phyloP scores from a whole-genome alignment of 306 rosid species.

The Pyrus betulifolia region DNA sequence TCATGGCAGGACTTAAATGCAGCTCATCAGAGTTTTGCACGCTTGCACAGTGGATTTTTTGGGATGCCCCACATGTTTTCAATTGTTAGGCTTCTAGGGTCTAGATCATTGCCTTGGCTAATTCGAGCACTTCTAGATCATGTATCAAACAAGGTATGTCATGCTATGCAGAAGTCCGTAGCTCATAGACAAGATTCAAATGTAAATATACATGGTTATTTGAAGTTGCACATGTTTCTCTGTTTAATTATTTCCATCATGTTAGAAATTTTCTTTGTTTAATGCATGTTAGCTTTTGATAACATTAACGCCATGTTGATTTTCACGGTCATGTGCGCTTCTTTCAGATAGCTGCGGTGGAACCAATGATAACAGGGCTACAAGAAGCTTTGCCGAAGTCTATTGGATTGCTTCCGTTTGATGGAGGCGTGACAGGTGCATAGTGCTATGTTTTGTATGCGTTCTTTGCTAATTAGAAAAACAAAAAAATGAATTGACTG shows the following conservation, averaged over 20 bases:
- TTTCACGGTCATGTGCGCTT: conserved; percentile 11
- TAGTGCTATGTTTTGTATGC: neutral
- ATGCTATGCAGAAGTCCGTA: conserved; percentile 1
- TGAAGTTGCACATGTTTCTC: neutral
- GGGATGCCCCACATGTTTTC: conserved; percentile 93
- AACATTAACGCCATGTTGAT: neutral
- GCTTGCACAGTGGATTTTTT: conserved; percentile 93
- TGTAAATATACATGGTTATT: neutral
- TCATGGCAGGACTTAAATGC: conserved; percentile 69
- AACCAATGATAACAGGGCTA: conserved; percentile 83
- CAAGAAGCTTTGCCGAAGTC: conserved; percentile 95
- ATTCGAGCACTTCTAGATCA: conserved; percentile 94
- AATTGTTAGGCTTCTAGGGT: conserved; percentile 72
- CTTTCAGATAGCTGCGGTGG: conserved; percentile 73
- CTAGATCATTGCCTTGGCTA: conserved; percentile 97
- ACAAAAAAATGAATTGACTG: neutral
- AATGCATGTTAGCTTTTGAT: neutral
- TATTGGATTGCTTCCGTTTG: conserved; percentile 92
- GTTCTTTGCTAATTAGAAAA: neutral
- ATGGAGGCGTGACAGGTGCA: conserved; percentile 89
- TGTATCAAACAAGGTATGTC: conserved; percentile 80
- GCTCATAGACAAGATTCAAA: neutral
- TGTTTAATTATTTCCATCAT: neutral
- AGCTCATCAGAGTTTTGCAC: conserved; percentile 96
- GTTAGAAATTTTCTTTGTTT: neutral